phyloP scores from a whole-genome alignment of 2,329 filamentous ascomycete species.

The Pseudocercospora cruenta region DNA sequence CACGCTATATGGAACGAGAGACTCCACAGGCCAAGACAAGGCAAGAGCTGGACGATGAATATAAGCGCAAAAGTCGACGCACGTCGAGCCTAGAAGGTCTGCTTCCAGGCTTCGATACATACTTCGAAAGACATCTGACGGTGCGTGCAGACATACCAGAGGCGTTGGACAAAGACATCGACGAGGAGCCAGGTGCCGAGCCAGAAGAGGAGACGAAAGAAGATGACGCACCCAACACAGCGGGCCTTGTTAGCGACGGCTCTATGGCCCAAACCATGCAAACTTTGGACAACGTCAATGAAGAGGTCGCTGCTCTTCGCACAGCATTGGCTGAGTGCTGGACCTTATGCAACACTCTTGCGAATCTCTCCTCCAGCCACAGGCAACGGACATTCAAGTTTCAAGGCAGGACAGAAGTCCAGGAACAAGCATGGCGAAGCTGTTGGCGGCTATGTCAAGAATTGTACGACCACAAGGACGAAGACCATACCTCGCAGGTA shows the following conservation, averaged over 20 bases:
- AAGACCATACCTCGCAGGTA: constrained; percentile 69
- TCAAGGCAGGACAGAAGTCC: constrained; percentile 72
- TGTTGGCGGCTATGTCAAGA: constrained; percentile 93
- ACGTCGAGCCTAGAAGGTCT: constrained; percentile 77
- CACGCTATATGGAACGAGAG: constrained; percentile 63
- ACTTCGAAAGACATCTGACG: constrained; percentile 28
- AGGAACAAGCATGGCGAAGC: constrained; percentile 88
- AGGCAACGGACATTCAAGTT: constrained; percentile 77
- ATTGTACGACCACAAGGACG: constrained; percentile 79
- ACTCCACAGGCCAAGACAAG: constrained; percentile 84
- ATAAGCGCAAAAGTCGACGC: constrained; percentile 62
- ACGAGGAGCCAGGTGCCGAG: constrained; percentile 30
- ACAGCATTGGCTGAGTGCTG: constrained; percentile 85
- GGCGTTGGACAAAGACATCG: constrained; percentile 42
- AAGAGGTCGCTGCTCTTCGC: constrained; percentile 69
- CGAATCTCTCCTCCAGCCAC: constrained; percentile 81
- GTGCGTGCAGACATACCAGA: constrained; percentile 50
- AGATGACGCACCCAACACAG: constrained; percentile 32
- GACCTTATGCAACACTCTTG: constrained; percentile 90
- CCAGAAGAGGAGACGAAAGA: constrained; percentile 29
- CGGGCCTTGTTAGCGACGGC: constrained; percentile 41
- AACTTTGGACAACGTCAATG: constrained; percentile 55
- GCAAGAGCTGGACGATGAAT: constrained; percentile 68
- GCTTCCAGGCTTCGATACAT: constrained; percentile 27
- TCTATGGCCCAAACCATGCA: constrained; percentile 58